Evolutionary conservation across 768 basidiomycete genomes (phyloP).

Genomic region (Polyporus arcularius): DNA sequence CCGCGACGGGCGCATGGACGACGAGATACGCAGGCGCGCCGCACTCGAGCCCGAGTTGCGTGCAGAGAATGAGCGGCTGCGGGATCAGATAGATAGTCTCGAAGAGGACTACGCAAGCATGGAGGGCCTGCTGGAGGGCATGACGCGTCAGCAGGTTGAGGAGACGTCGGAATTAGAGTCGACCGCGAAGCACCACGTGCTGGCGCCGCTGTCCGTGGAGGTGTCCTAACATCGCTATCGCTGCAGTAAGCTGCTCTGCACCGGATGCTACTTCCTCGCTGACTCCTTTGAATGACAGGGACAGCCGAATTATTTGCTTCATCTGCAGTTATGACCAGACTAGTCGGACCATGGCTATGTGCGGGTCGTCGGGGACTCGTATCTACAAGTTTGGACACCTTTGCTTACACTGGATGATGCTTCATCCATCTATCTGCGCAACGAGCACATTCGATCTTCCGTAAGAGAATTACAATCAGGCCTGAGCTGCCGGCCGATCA

Average conservation of each 20-base stretch:
- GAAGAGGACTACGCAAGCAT: conserved; percentile 15
- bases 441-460: too few relatives aligned
- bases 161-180: conserved; percentile 5
- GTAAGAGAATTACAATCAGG: too few relatives aligned
- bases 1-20: conserved; percentile 23
- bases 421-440: too few relatives aligned
- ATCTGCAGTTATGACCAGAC: too few relatives aligned
- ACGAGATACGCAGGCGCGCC: conserved; percentile 26
- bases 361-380: too few relatives aligned
- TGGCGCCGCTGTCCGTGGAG: not conserved
- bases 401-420: too few relatives aligned
- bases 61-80: conserved; percentile 22
- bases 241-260: not conserved
- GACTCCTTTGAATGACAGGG: too few relatives aligned
- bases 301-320: too few relatives aligned
- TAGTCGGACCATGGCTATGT: too few relatives aligned
- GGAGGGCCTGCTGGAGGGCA: conserved; percentile 12
- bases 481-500: too few relatives aligned
- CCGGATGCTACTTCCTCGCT: too few relatives aligned
- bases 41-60: conserved; percentile 26
- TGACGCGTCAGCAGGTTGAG: conserved; percentile 16
- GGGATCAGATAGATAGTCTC: conserved; percentile 14
- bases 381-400: too few relatives aligned
- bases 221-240: not conserved
- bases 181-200: not conserved